Evolutionary conservation across 225 moss, liverwort and hornwort genomes (phyloP).

Genomic region (Marchantia polymorpha): DNA sequence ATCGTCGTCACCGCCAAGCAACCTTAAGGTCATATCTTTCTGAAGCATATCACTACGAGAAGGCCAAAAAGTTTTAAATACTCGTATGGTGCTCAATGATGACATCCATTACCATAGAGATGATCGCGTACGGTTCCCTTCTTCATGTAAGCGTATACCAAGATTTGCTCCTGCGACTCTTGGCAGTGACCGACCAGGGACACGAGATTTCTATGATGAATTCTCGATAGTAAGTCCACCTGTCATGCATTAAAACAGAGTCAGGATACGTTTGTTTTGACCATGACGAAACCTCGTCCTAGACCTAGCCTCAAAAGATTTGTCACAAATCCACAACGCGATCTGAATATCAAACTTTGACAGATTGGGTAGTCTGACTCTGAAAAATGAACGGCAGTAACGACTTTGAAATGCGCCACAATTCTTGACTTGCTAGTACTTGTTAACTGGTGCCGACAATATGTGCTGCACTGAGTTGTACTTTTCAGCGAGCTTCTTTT

Average conservation of each 20-base stretch:
- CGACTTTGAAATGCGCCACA: too few species aligned
- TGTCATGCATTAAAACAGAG: conserved; percentile 10
- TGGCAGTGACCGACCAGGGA: conserved; percentile 50
- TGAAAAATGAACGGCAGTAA: too few species aligned
- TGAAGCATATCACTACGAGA: neutral
- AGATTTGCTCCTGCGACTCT: conserved; percentile 37
- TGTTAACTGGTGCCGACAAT: too few species aligned
- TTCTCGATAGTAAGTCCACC: conserved; percentile 58
- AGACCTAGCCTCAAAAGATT: too few species aligned
- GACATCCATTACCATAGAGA: conserved; percentile 24
- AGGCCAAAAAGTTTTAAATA: neutral
- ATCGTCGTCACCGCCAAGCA: neutral
- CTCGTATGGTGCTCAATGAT: neutral
- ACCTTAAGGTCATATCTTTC: neutral
- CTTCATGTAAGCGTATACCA: conserved; percentile 53
- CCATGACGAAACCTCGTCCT: too few species aligned
- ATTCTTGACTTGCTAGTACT: neutral
- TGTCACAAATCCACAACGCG: too few species aligned
- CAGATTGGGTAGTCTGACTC: too few species aligned
- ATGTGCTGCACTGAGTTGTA: too few species aligned
- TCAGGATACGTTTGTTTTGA: too few species aligned
- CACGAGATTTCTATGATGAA: conserved; percentile 72
- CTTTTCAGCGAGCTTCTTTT: too few species aligned
- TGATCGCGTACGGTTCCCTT: conserved; percentile 35
- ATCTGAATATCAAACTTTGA: too few species aligned